A percentile compares a stretch with the other conserved stretches of the same genome.
Evolutionary conservation across 108 stramenopile species (phyloP).

Genomic region (Discostella pseudostelligera): DNA sequence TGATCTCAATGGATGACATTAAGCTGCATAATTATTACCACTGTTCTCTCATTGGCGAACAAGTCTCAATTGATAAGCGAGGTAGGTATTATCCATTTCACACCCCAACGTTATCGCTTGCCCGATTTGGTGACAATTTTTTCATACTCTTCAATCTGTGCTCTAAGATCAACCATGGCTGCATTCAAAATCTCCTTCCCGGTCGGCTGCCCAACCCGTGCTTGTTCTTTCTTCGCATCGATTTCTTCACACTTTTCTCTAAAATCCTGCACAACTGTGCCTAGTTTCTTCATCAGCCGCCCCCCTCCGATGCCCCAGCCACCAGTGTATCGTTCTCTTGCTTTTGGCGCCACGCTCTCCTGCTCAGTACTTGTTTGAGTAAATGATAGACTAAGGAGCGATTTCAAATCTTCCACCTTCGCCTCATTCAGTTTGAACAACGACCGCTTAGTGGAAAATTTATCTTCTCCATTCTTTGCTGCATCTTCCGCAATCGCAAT

Average conservation of each 20-base stretch:
- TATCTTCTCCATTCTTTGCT: constrained; percentile 40
- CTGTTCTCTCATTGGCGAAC: neutral
- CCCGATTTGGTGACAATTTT: constrained; percentile 11
- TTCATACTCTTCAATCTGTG: constrained; percentile 45
- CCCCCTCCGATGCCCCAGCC: constrained; percentile 46
- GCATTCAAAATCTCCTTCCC: constrained; percentile 31
- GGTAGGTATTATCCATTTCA: too few species aligned
- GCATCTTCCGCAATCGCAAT: constrained; percentile 48
- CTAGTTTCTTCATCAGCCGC: constrained; percentile 33
- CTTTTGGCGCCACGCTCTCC: neutral
- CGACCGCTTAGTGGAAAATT: constrained; percentile 45
- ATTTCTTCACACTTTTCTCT: constrained; percentile 43
- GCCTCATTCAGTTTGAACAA: constrained; percentile 43
- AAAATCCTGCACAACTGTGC: constrained; percentile 32
- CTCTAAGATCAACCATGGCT: constrained; percentile 38
- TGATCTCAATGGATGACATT: neutral
- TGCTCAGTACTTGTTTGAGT: constrained; percentile 5
- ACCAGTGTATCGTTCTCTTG: constrained; percentile 4
- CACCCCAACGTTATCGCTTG: neutral
- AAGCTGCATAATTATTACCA: neutral
- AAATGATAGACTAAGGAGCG: constrained; percentile 29
- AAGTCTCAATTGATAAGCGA: too few species aligned
- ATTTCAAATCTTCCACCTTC: constrained; percentile 42
- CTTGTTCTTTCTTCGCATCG: constrained; percentile 30
- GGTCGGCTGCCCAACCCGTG: constrained; percentile 23